phyloP scores from a whole-genome alignment of 768 basidiomycete genomes.

The Jaapia argillacea region DNA sequence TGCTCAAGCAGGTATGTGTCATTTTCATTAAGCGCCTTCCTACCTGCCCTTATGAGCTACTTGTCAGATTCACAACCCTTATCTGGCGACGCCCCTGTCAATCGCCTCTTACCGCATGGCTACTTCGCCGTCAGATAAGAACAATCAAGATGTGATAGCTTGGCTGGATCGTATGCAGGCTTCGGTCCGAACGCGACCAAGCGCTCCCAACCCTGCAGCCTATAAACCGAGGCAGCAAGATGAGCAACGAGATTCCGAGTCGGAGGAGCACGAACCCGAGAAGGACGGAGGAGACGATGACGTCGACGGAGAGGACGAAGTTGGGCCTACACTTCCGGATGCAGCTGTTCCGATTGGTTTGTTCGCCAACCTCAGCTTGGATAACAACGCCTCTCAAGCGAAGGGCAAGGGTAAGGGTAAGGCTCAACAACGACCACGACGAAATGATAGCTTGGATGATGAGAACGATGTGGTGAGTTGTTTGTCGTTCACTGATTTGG shows the following conservation, averaged over 20 bases:
- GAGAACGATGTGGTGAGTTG: conserved; percentile 58
- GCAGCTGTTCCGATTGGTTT: conserved; percentile 67
- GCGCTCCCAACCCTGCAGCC: conserved; percentile 29
- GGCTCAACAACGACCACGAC: conserved; percentile 14
- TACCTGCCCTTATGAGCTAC: conserved; percentile 4
- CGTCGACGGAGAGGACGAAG: conserved; percentile 16
- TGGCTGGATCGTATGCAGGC: conserved; percentile 68
- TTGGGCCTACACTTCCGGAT: conserved; percentile 45
- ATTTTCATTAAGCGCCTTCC: not conserved
- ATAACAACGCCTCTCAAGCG: conserved; percentile 37
- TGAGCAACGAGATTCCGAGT: conserved; percentile 4
- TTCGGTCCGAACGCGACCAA: conserved; percentile 40
- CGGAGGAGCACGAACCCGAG: conserved; percentile 29
- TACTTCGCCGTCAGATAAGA: conserved; percentile 63
- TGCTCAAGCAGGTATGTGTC: conserved; percentile 63
- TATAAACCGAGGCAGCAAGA: conserved; percentile 37
- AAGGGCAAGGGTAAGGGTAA: conserved; percentile 23
- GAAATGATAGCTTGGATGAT: conserved; percentile 22
- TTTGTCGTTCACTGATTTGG: too few relatives aligned
- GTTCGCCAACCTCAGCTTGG: conserved; percentile 62
- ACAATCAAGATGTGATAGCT: conserved; percentile 57
- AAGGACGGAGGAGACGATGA: conserved; percentile 21
- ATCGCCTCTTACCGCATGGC: conserved; percentile 75
- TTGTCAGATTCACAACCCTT: conserved; percentile 66
- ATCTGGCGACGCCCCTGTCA: conserved; percentile 66